phyloP scores from a whole-genome alignment of 139 green algal genomes.

The Monoraphidium neglectum region DNA sequence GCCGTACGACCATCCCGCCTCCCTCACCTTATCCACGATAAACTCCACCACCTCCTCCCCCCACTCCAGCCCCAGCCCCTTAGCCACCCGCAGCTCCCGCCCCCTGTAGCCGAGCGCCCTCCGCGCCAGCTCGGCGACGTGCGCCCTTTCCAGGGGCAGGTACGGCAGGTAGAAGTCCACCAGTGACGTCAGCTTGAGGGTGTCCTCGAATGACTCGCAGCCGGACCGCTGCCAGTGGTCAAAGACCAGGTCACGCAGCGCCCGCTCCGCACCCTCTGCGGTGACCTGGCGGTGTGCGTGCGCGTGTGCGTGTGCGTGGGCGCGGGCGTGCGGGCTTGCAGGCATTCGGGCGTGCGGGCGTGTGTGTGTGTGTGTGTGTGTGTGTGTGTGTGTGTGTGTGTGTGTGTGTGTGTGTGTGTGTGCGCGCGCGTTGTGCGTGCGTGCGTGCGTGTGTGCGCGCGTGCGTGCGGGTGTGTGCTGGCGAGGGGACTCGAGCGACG shows the following conservation, averaged over 20 bases:
- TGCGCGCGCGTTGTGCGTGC: no score
- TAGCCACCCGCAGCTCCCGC: constrained; percentile 11
- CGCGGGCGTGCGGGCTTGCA: background rate
- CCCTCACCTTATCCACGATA: constrained; percentile 52
- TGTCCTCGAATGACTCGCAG: constrained; percentile 76
- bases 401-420: no score
- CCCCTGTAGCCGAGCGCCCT: constrained; percentile 36
- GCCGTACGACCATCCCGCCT: no score
- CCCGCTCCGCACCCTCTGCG: constrained; percentile 50
- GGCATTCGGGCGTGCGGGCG: no score
- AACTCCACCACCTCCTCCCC: constrained; percentile 56
- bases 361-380: no score
- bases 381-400: no score
- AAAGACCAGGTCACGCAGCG: constrained; percentile 80
- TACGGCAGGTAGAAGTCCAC: constrained; percentile 84
- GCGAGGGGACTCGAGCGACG: no score
- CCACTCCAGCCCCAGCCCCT: constrained; percentile 45
- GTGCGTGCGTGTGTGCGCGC: no score
- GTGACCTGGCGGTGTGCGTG: constrained; percentile 32
- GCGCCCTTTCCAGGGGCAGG: constrained; percentile 64
- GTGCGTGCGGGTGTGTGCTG: no score
- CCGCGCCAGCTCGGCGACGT: constrained; percentile 57
- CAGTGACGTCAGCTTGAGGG: constrained; percentile 64
- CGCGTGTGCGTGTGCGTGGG: background rate
- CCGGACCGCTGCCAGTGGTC: constrained; percentile 48